Evolutionary conservation across 2,329 filamentous ascomycete genomes (phyloP), one percentile per base, ranked within the genome.

Genomic region (Piedraia hortae): DNA sequence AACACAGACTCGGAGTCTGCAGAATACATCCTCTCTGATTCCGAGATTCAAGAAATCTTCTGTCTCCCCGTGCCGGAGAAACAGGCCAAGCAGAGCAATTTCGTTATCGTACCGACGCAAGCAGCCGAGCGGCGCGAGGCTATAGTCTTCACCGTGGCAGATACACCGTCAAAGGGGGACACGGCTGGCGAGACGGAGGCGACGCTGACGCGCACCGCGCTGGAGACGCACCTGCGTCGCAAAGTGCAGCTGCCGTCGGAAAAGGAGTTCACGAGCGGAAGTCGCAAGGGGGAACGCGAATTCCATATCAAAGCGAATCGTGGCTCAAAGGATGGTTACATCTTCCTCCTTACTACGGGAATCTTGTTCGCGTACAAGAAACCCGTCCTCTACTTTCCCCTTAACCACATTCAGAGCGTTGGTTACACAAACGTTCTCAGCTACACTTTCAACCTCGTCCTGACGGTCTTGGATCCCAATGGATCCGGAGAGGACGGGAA

Each of bases 301-400:
- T 66, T 55, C 33, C 62, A 67, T 34, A 59, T 66, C 20, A 67
- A 66, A 34, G 61, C 57, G 7, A 61, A 62, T 39, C 44, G 59
- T 18, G 63, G 63, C 3, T 64, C 59, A 34, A 69, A 69, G 50
- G 63, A 69, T 42, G 62, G 60, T 60, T 68, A 60, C 34, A 49
- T 69, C 8, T 68, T 63, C 46, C 56, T 68, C 38, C 51, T 66
- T 6, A 50, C 56, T 10, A 54, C 50, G 5, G 63, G 63, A 14
- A 59, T 69, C 21, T 40, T 68, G 18, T 68, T 59, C 35, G 62
- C 57, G 18, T 68, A 65, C 49, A 67, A 66, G 35, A 69, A 68
- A 34, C 63, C 63, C 0, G 45, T 69, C 12, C 39, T 56, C 5
- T 67, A 61, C 44, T 65, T 67, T 35, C 51, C 60, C 5, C 64